These are phyloP conservation scores for Mycena sanguinolenta DNA, from an alignment of 768 basidiomycete species.

Conservation along the genomic window DNA sequence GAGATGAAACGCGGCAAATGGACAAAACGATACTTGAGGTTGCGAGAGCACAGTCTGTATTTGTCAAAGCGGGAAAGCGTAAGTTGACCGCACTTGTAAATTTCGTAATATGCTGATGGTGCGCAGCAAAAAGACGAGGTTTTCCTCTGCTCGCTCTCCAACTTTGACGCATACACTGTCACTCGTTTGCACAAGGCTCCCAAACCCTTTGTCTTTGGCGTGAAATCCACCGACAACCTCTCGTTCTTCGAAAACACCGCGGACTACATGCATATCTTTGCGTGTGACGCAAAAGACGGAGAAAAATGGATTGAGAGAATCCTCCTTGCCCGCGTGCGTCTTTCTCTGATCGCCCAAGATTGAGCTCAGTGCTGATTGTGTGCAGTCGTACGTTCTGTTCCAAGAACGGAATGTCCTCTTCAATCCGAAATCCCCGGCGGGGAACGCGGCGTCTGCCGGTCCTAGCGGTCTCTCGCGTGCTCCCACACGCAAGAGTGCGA, in stretches of 20 bases:
- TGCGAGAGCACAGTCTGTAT: slow-evolving; percentile 89
- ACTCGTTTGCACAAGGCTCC: slow-evolving; percentile 86
- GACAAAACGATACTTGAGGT: slow-evolving; percentile 91
- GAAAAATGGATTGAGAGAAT: slow-evolving; percentile 85
- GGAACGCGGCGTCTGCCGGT: slow-evolving; percentile 44
- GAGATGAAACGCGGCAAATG: slow-evolving; percentile 95
- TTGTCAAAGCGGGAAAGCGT: slow-evolving; percentile 92
- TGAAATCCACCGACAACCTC: slow-evolving; percentile 91
- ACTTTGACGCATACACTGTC: slow-evolving; percentile 89
- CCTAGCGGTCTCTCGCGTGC: slow-evolving; percentile 52
- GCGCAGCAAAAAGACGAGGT: slow-evolving; percentile 86
- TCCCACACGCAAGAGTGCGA: slow-evolving; percentile 53
- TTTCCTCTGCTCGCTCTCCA: slow-evolving; percentile 86
- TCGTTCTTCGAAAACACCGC: slow-evolving; percentile 88
- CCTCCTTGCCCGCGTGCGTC: slow-evolving; percentile 83
- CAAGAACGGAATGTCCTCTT: slow-evolving; percentile 84
- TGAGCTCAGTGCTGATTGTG: slow-evolving; percentile 29
- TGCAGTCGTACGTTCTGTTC: slow-evolving; percentile 84
- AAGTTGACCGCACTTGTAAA: slow-evolving; percentile 39
- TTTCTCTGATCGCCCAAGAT: background rate
- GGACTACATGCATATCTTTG: slow-evolving; percentile 92
- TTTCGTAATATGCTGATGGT: slow-evolving; percentile 11
- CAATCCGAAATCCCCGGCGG: slow-evolving; percentile 51
- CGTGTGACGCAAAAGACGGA: slow-evolving; percentile 80
- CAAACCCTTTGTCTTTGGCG: slow-evolving; percentile 85